These are phyloP conservation scores for Truncatella angustata DNA, from an alignment of 2,329 filamentous ascomycete species.

Conservation along the genomic window DNA sequence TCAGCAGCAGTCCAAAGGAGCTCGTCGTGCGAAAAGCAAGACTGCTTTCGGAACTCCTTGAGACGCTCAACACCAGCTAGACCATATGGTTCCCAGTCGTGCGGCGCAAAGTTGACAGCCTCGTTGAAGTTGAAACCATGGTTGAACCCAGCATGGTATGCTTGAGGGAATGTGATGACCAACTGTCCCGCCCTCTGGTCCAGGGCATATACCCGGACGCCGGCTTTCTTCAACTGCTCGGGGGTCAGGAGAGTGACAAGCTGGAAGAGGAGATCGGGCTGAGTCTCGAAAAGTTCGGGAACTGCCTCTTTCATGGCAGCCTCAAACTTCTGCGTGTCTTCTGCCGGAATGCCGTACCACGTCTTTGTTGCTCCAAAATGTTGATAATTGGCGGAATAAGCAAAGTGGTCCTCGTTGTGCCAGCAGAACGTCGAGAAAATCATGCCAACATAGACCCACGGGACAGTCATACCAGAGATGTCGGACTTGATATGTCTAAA, in stretches of 20 bases:
- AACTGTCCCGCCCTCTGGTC: slow-evolving; percentile 95
- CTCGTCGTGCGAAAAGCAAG: slow-evolving; percentile 97
- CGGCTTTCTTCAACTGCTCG: slow-evolving; percentile 88
- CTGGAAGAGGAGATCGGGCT: slow-evolving; percentile 94
- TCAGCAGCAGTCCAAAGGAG: slow-evolving; percentile 86
- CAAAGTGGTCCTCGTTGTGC: slow-evolving; percentile 98
- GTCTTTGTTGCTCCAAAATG: slow-evolving; percentile 98
- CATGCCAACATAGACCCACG: slow-evolving; percentile 99
- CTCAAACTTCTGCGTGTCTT: slow-evolving; percentile 93
- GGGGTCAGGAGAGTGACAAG: slow-evolving; percentile 94
- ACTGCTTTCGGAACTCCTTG: slow-evolving; percentile 83
- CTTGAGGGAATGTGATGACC: slow-evolving; percentile 93
- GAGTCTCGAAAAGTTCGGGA: slow-evolving; percentile 93
- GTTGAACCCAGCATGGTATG: slow-evolving; percentile 97
- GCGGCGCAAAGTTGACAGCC: slow-evolving; percentile 94
- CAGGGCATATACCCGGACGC: slow-evolving; percentile 89
- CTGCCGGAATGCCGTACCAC: slow-evolving; percentile 96
- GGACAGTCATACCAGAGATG: slow-evolving; percentile 98
- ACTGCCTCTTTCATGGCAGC: slow-evolving; percentile 93
- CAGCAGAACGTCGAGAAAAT: slow-evolving; percentile 99
- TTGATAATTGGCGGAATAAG: slow-evolving; percentile 97
- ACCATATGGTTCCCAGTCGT: slow-evolving; percentile 92
- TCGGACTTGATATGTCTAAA: slow-evolving; percentile 98
- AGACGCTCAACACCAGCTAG: slow-evolving; percentile 82
- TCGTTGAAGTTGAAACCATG: slow-evolving; percentile 99